Evolutionary conservation across 768 basidiomycete genomes (phyloP).

Genomic region (Astraeus odoratus): DNA sequence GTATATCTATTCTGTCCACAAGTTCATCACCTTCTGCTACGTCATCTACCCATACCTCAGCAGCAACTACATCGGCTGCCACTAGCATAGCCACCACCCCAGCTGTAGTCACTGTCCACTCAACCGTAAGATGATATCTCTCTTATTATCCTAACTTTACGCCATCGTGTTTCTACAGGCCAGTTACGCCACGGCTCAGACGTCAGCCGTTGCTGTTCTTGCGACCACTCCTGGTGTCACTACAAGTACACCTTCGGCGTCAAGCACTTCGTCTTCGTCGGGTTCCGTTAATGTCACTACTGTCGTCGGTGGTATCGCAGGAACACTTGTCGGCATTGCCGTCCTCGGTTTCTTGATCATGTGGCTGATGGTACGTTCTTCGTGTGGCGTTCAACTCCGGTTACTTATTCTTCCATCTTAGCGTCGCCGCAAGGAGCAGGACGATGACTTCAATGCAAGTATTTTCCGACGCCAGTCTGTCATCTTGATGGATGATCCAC

Average conservation of each 20-base stretch:
- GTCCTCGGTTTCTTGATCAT: constrained; percentile 33
- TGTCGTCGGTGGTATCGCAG: constrained; percentile 38
- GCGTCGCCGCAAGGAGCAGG: constrained; percentile 36
- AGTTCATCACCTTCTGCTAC: not conserved
- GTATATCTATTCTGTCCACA: constrained; percentile 1
- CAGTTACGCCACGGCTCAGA: not conserved
- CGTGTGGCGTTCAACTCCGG: not conserved
- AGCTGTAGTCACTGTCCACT: constrained; percentile 2
- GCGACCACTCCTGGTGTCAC: not conserved
- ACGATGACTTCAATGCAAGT: constrained; percentile 43
- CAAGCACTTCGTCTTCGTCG: constrained; percentile 28
- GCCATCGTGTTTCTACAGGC: not conserved
- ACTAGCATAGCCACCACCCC: too few relatives aligned
- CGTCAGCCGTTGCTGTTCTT: not conserved
- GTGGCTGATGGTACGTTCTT: constrained; percentile 39
- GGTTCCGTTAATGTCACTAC: constrained; percentile 25
- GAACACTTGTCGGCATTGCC: constrained; percentile 38
- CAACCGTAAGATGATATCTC: not conserved
- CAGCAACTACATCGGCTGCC: constrained; percentile 6
- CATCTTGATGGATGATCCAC: constrained; percentile 51
- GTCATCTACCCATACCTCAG: not conserved
- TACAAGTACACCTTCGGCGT: constrained; percentile 4
- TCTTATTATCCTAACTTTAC: not conserved
- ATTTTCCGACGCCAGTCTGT: constrained; percentile 61
- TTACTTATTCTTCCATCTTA: constrained; percentile 16